Base-by-base conservation (phyloP, 306 rosid genomes). In the Cicer yamashitae region DNA sequence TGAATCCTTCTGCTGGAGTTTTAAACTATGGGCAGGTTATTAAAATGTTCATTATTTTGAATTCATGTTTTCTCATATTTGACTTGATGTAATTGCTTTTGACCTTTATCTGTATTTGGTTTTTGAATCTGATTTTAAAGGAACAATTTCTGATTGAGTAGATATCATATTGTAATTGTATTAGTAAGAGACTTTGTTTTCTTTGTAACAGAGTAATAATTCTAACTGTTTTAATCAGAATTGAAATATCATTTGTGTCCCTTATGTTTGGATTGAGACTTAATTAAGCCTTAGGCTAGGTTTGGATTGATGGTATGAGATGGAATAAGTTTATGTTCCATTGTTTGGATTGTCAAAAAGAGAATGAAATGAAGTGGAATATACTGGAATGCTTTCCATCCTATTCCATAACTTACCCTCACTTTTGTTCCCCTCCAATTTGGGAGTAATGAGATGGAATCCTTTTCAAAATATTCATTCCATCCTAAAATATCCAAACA, bases 11-110 rank as follows among this genome's bases (percentile, higher is more conserved):
- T 4, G 91, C 99, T 3, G 99, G 96, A 66, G 89, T 94, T 70
- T 68, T 94, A 54, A 94, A 94, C 83, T 94, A 94, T 74, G 99
- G 96, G 48, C 97, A 94, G 98, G 97, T 94, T 79, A 20, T 30
- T 30, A 30, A 3, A 30, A 3, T 30, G 37, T 30, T 30, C 37
- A 30, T 30, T 30, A 30, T 37, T 25, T 62, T 43, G 0, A 44
- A 10, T 13, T 46, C 69, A 15, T 18, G 13, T 37, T 11, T 56
- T 72, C 8, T 64, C 20, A 6, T 20, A 25, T 6, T 48, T 50
- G 40, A 30, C 20, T 48, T 50, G 9, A 43, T 20, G 14, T n/a
- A 43, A 34, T 62, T 73, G 51, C 22, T 59, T 59, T 73, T 72
- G 56, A 77, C 57, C 39, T 60, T 12, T 50, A 15, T 30, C 60